Evolutionary conservation across 306 rosid species (phyloP), one percentile per base, ranked within the genome.

Genomic region (Inga laurina): DNA sequence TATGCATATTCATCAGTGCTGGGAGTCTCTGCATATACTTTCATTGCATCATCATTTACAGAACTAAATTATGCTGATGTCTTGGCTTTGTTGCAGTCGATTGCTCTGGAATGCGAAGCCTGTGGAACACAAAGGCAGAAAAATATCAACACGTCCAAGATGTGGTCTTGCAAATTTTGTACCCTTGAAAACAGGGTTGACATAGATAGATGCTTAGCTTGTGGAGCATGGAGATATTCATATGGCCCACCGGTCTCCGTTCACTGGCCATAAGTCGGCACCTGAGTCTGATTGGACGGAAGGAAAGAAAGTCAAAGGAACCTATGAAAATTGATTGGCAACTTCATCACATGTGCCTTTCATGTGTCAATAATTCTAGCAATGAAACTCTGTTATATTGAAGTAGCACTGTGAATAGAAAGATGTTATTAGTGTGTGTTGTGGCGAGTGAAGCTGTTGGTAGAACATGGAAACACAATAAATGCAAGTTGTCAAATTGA

Each of bases 121-220:
- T 91, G 91, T 46, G 85, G 86, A 79, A 82, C 82, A 27, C 24
- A 10, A 18, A 87, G 74, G 84, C 80, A 39, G 19, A 80, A 69
- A 51, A 65, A 46, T 46, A 66, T 27, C 15, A 59, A 72, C 13
- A 87, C 82, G 78, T 84, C 41, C 9, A 86, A 82, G 81, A 76
- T 83, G 49, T 91, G 95, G 95, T 84, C 84, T 41, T 88, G 91
- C 86, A 91, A 91, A 85, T 88, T 88, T 82, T 91, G 93, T 83
- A 89, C 91, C 7, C 84, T 86, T 16, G 85, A 84, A 76, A 91
- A 91, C 86, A 82, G 65, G 67, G 85, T 68, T 76, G 87, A 79
- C 69, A 24, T 21, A 15, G 94, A 85, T 54, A 89, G 88, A 86
- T 89, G 94, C 87, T 70, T 86, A 52, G 89, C 88, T 74, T 88